Evolutionary conservation across 768 basidiomycete species (phyloP), one percentile per base, ranked within the genome.

Genomic region (Tubosaeta brunneosetosa): DNA sequence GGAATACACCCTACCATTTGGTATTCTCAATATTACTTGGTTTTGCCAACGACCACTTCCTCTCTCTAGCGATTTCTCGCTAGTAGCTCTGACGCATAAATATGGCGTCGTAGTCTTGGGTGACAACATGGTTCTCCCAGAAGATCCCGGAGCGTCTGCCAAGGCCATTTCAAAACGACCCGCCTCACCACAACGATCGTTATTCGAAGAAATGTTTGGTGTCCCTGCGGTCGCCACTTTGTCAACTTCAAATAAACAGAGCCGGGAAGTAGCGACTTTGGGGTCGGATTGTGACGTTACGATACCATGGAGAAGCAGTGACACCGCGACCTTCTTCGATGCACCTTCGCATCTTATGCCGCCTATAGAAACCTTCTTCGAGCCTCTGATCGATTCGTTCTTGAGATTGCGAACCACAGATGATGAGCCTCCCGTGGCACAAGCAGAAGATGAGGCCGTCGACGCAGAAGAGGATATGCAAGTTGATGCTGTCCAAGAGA

Each of bases 151-250:
- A 17, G 61, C 72, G 4, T 67, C 70, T 13, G 71, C 77, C 17
- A 73, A 66, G 33, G 74, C 70, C 77, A 51, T 64, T 52, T 46
- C 62, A 65, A 44, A 63, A 61, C 19, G 53, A 53, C 34, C 63
- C 62, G 50, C 61, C 57, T 58, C 74, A 58, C 65, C 67, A 22
- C 74, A 62, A 55, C 73, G 76, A 52, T 87, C 90, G 8, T 73
- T 97, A 7, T 91, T 94, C 71, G 87, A 91, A 66, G 92, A 94
- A 63, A 89, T 94, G 63, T 97, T 95, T 63, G 94, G 94, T 36
- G 74, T 80, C 53, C 81, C 89, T 41, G 86, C 87, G 3, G 83
- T 93, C 59, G 60, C 62, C 6, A 64, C 72, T 31, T 55, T 63
- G 32, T 56, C 66, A 16, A 47, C 57, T n/a, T 53, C 65, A 32